These are phyloP conservation scores for Gynandropsis gynandra DNA, from an alignment of 345 rosid species.

Conservation along the genomic window DNA sequence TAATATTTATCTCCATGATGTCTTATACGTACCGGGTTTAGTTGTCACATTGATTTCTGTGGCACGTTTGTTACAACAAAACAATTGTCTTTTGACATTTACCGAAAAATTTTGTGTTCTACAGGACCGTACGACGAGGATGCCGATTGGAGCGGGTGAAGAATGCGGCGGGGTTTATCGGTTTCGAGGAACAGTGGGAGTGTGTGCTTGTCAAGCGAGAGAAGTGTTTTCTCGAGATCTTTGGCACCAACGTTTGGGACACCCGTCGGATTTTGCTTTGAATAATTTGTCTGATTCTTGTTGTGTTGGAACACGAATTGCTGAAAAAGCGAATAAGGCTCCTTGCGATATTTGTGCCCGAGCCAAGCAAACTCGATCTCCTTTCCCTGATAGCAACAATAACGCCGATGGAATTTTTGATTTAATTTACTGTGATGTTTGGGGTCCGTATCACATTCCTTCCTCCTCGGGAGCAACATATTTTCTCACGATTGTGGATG, in stretches of 20 bases:
- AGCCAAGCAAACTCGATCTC: not conserved
- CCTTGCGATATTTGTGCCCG: not conserved
- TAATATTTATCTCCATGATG: too few relatives aligned
- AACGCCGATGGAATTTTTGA: not conserved
- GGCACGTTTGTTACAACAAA: too few relatives aligned
- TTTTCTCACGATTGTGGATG: not conserved
- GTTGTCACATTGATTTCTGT: too few relatives aligned
- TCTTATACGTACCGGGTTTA: too few relatives aligned
- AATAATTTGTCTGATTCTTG: not conserved
- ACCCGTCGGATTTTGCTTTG: not conserved
- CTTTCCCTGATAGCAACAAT: not conserved
- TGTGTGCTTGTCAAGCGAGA: not conserved
- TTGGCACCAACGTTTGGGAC: not conserved
- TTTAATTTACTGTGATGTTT: not conserved
- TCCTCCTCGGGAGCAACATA: not conserved
- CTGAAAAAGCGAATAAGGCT: not conserved
- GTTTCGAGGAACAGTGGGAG: too few relatives aligned
- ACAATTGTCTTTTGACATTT: constrained; percentile 18
- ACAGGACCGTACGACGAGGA: not conserved
- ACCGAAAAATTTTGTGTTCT: not conserved
- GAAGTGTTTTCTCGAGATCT: not conserved
- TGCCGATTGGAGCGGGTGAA: too few relatives aligned
- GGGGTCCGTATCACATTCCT: too few relatives aligned
- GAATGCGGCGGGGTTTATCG: too few relatives aligned
- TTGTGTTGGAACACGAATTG: not conserved